A percentile compares a stretch with the other conserved stretches of the same genome.
phyloP scores from a whole-genome alignment of 352 stramenopile genomes.

The Globisporangium cederbergense region DNA sequence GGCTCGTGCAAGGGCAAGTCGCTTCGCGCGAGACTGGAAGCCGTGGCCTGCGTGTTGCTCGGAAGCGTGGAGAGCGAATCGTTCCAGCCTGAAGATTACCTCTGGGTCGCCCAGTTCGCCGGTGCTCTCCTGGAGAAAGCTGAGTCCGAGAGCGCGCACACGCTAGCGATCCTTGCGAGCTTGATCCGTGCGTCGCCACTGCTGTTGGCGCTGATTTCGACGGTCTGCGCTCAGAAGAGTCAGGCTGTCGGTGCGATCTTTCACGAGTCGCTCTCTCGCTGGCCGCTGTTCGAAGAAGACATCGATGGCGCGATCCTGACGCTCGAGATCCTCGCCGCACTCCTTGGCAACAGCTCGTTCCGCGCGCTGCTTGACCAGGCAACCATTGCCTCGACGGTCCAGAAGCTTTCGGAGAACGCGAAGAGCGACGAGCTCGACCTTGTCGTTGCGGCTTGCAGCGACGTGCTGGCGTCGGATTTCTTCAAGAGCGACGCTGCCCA shows the following conservation, averaged over 20 bases:
- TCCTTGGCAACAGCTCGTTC: constrained; percentile 34
- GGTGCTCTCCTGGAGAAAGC: constrained; percentile 39
- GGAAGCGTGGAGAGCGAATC: constrained; percentile 29
- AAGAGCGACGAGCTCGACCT: constrained; percentile 38
- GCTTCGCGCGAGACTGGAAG: constrained; percentile 42
- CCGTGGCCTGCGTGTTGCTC: constrained; percentile 44
- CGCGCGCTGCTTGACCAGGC: constrained; percentile 34
- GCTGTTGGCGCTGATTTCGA: constrained; percentile 34
- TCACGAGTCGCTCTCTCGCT: constrained; percentile 42
- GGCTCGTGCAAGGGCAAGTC: constrained; percentile 49
- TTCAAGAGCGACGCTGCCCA: background rate
- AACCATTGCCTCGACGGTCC: constrained; percentile 43
- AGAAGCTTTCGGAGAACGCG: constrained; percentile 46
- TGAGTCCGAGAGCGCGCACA: constrained; percentile 48
- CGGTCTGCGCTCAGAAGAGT: constrained; percentile 33
- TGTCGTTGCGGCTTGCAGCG: constrained; percentile 34
- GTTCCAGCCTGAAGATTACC: constrained; percentile 38
- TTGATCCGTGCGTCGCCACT: constrained; percentile 30
- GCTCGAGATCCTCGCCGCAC: constrained; percentile 36
- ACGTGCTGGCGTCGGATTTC: constrained; percentile 22
- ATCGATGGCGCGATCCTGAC: constrained; percentile 51
- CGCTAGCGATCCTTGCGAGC: constrained; percentile 40
- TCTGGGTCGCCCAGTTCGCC: constrained; percentile 46
- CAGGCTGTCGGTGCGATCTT: constrained; percentile 38
- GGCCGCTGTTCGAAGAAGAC: constrained; percentile 68